Percentiles rank a stretch among this genome's conserved stretches.
phyloP scores from a whole-genome alignment of 2,329 filamentous ascomycete genomes.

The Paramyrothecium sp. region DNA sequence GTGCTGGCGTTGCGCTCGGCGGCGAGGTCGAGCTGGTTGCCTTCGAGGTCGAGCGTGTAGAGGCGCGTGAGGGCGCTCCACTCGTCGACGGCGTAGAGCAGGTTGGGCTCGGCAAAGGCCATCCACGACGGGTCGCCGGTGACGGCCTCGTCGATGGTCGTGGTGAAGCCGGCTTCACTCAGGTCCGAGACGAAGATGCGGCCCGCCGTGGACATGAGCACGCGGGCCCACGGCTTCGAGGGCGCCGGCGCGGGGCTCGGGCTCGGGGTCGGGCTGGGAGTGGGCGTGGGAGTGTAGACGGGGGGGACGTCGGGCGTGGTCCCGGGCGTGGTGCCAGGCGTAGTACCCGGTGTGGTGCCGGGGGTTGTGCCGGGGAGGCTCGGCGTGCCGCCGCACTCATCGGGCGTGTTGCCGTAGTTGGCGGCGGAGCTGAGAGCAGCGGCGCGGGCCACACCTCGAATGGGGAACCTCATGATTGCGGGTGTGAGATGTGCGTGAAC shows the following conservation, averaged over 20 bases:
- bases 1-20: slow-evolving; percentile 30
- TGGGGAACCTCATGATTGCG: neutral
- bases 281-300: neutral
- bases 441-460: neutral
- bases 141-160: neutral
- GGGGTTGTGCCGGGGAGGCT: neutral
- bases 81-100: slow-evolving; percentile 33
- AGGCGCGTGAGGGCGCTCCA: slow-evolving; percentile 35
- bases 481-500: no score
- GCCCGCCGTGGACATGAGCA: slow-evolving; percentile 6
- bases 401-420: no score
- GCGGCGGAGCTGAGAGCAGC: neutral
- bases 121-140: slow-evolving; percentile 1
- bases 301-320: neutral
- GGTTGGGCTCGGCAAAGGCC: neutral
- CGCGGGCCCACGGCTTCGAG: neutral
- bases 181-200: neutral
- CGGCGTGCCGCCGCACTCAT: no score
- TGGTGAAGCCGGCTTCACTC: neutral
- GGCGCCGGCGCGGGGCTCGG: neutral
- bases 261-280: neutral
- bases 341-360: neutral
- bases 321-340: neutral
- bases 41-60: slow-evolving; percentile 33
- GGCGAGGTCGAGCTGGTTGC: slow-evolving; percentile 25